Evolutionary conservation across 2,329 filamentous ascomycete species (phyloP), one percentile per base, ranked within the genome.

Genomic region (Colletotrichum graminicola): DNA sequence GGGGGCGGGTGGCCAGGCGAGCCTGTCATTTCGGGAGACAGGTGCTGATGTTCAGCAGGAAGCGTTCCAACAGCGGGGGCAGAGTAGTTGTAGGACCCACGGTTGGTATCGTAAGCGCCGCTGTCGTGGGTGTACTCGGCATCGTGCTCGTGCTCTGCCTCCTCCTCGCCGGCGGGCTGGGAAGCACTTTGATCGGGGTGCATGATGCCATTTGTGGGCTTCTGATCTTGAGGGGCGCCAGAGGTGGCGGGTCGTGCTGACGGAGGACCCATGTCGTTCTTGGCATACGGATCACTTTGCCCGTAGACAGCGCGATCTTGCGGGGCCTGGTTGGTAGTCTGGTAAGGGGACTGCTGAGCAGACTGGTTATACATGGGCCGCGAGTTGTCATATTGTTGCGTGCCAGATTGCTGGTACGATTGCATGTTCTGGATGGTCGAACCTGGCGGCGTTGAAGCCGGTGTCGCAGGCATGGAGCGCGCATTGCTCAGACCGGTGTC

Each of bases 401-500:
- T 90, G 75, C 83, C 88, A 74, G 87, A 84, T 62, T 91, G 92
- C 62, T 91, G 92, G 80, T 97, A 97, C 4, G 90, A 84, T 76
- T 92, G 92, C 87, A 97, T 94, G 77, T 88, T 91, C 76, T 94
- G 92, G 73, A 97, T 87, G 36, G 88, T 87, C 73, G 87, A 89
- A 32, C 93, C 94, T 0, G 95, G 95, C 16, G 95, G 95, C 0
- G 95, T 97, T 7, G 94, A 95, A 34, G 94, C 94, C 72, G 94
- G 94, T n/a, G 94, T 97, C 12, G 92, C 94, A 66, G 94, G 94
- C 87, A 97, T 94, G 74, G 94, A 97, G 76, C 94, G 92, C 72
- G 92, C 86, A 81, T 92, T 94, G 84, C 88, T 93, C 76, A 96
- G 84, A 71, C 90, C 88, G 34, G 93, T 94, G 76, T 97, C 94